Evolutionary conservation across 1,139 yeast genomes (phyloP).

Genomic region (Yamadazyma blattariae): DNA sequence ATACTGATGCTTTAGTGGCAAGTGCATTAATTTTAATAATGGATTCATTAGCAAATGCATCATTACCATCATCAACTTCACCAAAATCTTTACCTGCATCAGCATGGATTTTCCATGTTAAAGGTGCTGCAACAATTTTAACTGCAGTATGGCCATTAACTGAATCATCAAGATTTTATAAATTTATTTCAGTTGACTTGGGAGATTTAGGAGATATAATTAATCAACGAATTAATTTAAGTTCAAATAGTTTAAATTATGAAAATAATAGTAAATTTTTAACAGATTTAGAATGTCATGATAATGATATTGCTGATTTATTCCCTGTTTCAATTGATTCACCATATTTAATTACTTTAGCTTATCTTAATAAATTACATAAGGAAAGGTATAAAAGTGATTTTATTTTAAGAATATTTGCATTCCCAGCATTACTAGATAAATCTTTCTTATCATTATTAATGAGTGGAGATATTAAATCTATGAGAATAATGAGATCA

Average conservation of each 20-base stretch:
- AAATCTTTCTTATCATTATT: conserved; percentile 70
- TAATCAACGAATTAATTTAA: conserved; percentile 41
- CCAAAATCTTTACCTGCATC: conserved; percentile 78
- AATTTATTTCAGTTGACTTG: conserved; percentile 74
- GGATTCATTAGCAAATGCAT: conserved; percentile 93
- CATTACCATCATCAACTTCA: conserved; percentile 62
- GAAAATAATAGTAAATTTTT: conserved; percentile 29
- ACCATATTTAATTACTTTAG: conserved; percentile 82
- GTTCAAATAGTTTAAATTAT: conserved; percentile 13
- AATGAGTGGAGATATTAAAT: conserved; percentile 80
- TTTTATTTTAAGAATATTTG: conserved; percentile 82
- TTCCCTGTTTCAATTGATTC: conserved; percentile 83
- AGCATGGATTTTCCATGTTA: conserved; percentile 96
- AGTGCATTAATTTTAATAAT: conserved; percentile 83
- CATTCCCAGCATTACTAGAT: conserved; percentile 90
- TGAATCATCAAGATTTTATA: conserved; percentile 69
- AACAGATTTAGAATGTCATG: conserved; percentile 77
- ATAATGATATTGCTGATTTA: conserved; percentile 76
- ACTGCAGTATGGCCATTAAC: conserved; percentile 95
- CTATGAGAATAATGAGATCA: conserved; percentile 86
- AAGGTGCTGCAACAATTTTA: conserved; percentile 92
- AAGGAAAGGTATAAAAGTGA: conserved; percentile 81
- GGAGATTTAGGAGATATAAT: conserved; percentile 82
- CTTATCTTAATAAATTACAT: conserved; percentile 80
- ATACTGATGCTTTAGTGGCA: conserved; percentile 91